Evolutionary conservation across 2,329 filamentous ascomycete genomes (phyloP), one percentile per base, ranked within the genome.

Genomic region (Capronia americana): DNA sequence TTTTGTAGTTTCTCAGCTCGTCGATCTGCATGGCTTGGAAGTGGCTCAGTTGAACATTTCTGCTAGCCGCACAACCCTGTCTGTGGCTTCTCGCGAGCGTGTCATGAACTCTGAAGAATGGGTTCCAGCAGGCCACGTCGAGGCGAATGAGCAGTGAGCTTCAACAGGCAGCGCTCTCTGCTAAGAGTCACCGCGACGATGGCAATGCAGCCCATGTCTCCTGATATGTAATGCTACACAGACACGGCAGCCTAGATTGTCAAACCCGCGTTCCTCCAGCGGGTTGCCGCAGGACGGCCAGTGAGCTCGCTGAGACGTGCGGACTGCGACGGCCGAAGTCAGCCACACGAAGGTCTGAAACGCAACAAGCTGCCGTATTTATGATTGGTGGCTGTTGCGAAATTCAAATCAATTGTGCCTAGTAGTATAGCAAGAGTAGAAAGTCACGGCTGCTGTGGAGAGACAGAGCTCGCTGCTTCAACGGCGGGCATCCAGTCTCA

Each of bases 1-100:
- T 53, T 61, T 61, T 26, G 53, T 34, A 53, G 26, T 53, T 53
- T 11, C 48, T 61, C 58, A 61, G 58, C 58, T 41, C 23, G 58
- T 41, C 58, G 58, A 61, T 61, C 58, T 54, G 24, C 44, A 34
- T 23, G 32, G 46, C 48, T 50, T 59, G 41, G 41, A 38, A 58
- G n/a, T 23, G 54, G 54, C 26, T 20, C 30, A 32, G 26, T 28
- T 24, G 26, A 53, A 61, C 26, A 53, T 28, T 26, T 8, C 11
- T 51, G 48, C 20, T 23, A 26, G 11, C 12, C 20, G 17, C 28
- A 46, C 38, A 59, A 59, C 57, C 57, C 12, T 61, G 26, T 41
- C 11, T 28, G 46, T 32, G 58, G 26, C n/a, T 24, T 46, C 7
- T 11, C 1, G 10, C 26, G 57, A 24, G 57, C 32, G 30, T 41